Evolutionary conservation across 2,329 filamentous ascomycete species (phyloP), one percentile per base, ranked within the genome.

Genomic region (Alternaria hordeiaustralica): DNA sequence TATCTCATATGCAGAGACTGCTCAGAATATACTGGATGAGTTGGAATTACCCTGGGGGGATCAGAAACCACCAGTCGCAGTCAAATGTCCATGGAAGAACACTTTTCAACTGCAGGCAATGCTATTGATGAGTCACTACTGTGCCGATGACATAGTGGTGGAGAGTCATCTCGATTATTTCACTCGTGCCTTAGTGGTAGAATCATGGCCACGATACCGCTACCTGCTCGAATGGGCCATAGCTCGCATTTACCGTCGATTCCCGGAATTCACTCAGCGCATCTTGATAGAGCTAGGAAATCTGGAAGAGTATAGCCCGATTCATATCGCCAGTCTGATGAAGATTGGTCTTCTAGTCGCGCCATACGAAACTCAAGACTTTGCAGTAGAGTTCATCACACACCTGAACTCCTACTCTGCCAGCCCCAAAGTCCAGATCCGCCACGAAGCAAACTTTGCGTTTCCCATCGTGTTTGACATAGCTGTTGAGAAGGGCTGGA

Each of bases 371-470:
- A 74, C 75, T 0, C 77, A 82, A 55, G 71, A 75, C 0, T 84
- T 83, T 59, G 76, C 79, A 1, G 55, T 77, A 5, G 67, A 76
- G 13, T 74, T 85, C 9, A 79, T 82, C 54, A 79, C 79, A 21
- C 76, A 80, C 51, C 77, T 85, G 15, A 78, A 82, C 3, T 77
- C 81, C 1, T 79, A 84, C 18, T 81, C 80, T 0, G 79, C 83
- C 5, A 85, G 83, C 33, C 82, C 83, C 5, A 87, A 86, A 64
- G 81, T 86, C 1, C 81, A 83, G 30, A 82, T 87, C n/a, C 79
- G 85, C 8, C 84, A 86, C 61, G 85, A 87, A 70, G 84, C 85
- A 2, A 84, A 84, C 58, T 85, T 81, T 79, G 82, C 80, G 11
- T 81, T 83, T 58, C 84, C 81, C 4, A 78, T 78, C 5, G 66